Evolutionary conservation across 192 early-diverging fungal genomes (phyloP).

Genomic region (Gaertneriomyces semiglobifer): DNA sequence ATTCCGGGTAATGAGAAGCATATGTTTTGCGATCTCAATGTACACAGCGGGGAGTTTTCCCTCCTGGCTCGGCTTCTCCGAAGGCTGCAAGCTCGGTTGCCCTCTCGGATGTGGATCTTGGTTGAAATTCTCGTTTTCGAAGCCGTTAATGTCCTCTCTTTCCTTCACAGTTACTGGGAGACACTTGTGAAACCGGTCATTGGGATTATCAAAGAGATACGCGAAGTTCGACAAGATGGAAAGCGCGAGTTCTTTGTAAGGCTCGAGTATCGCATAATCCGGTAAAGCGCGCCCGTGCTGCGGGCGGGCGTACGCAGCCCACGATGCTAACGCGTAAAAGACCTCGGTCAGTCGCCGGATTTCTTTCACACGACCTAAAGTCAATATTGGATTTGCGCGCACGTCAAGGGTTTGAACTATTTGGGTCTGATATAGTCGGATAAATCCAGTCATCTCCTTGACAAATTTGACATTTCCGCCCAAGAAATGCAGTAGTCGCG

Average conservation of each 20-base stretch:
- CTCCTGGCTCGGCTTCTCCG: not conserved
- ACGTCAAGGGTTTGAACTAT: constrained; percentile 20
- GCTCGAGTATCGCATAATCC: constrained; percentile 7
- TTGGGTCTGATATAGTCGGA: constrained; percentile 38
- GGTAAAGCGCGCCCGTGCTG: not conserved
- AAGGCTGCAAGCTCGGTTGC: not conserved
- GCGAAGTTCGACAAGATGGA: constrained; percentile 27
- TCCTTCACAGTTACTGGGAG: not conserved
- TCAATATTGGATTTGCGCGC: constrained; percentile 10
- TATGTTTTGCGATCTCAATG: constrained; percentile 5
- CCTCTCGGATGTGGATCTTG: too few relatives aligned
- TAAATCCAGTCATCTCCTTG: constrained; percentile 34
- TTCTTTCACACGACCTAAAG: constrained; percentile 31
- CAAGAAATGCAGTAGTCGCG: constrained; percentile 14
- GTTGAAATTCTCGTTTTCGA: too few relatives aligned
- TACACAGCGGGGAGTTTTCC: not conserved
- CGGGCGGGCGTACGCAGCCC: constrained; percentile 4
- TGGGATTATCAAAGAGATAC: constrained; percentile 38
- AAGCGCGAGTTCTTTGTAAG: constrained; percentile 7
- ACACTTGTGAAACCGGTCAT: constrained; percentile 23
- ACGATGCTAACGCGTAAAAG: constrained; percentile 25
- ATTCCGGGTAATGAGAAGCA: constrained; percentile 22
- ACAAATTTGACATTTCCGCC: constrained; percentile 9
- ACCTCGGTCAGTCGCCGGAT: constrained; percentile 28
- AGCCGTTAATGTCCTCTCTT: not conserved